A percentile compares a stretch with the other conserved stretches of the same genome.
These are phyloP conservation scores for Diplodia corticola DNA, from an alignment of 2,329 filamentous ascomycete genomes.

Conservation along the genomic window DNA sequence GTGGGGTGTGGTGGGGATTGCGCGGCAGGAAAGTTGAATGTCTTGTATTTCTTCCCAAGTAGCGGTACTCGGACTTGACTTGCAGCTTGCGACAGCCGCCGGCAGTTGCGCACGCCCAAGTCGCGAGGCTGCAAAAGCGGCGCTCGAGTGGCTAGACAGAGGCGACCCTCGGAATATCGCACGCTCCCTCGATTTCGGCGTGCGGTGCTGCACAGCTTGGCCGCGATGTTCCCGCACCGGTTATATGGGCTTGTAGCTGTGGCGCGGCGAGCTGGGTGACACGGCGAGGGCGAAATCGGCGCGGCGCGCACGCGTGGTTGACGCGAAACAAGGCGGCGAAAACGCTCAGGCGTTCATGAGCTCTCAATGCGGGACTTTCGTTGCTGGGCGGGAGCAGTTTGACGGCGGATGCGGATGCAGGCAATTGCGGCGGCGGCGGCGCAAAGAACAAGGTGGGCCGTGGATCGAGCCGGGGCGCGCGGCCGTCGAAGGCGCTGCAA, in stretches of 20 bases:
- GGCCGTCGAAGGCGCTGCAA: neutral
- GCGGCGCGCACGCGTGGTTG: slow-evolving; percentile 5
- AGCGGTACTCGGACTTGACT: neutral
- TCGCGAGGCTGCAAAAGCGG: neutral
- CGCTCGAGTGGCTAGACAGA: neutral
- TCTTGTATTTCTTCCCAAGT: neutral
- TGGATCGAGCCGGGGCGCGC: neutral
- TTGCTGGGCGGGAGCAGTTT: neutral
- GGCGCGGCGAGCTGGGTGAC: neutral
- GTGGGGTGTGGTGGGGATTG: neutral
- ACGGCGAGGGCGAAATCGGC: neutral
- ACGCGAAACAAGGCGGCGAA: slow-evolving; percentile 11
- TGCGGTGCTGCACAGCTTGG: neutral
- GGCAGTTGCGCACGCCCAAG: neutral
- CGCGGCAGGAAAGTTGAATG: neutral
- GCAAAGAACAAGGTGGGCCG: neutral
- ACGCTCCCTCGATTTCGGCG: neutral
- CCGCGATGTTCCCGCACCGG: slow-evolving; percentile 3
- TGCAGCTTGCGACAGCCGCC: slow-evolving; percentile 3
- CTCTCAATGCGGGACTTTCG: neutral
- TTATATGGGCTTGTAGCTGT: neutral
- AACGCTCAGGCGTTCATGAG: slow-evolving; percentile 5
- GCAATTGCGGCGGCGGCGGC: slow-evolving; percentile 11
- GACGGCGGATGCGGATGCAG: neutral
- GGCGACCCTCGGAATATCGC: neutral